Evolutionary conservation across 306 rosid genomes (phyloP).

Genomic region (Senna tora): DNA sequence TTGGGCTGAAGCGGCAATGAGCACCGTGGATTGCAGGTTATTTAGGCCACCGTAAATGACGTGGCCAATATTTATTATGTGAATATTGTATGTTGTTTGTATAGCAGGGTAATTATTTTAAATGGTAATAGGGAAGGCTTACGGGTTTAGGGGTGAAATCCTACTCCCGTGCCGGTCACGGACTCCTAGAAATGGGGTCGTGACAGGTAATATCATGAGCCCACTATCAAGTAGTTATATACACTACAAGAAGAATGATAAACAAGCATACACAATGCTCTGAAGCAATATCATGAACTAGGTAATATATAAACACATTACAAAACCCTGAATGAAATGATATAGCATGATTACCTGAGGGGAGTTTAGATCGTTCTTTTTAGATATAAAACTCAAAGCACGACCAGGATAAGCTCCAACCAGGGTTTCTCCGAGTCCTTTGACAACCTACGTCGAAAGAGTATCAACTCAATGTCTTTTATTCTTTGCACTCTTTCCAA

Average conservation of each 20-base stretch:
- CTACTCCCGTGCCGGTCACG: too few species aligned
- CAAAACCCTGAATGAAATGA: neutral
- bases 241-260: constrained; percentile 26
- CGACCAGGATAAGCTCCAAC: constrained; percentile 99
- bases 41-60: too few species aligned
- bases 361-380: constrained; percentile 77
- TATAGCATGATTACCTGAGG: constrained; percentile 65
- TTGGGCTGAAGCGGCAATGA: too few species aligned
- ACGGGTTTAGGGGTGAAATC: too few species aligned
- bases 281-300: neutral
- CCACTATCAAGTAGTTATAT: constrained; percentile 12
- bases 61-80: too few species aligned
- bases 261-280: constrained; percentile 11
- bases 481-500: constrained; percentile 20
- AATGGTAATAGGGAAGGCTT: too few species aligned
- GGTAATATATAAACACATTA: neutral
- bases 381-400: constrained; percentile 91
- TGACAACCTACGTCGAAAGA: constrained; percentile 74
- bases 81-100: too few species aligned
- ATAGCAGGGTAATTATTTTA: too few species aligned
- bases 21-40: too few species aligned
- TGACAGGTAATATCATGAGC: neutral
- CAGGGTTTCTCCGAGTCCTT: constrained; percentile 97
- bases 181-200: too few species aligned
- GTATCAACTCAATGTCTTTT: constrained; percentile 18